These are phyloP conservation scores for Alternaria viburni DNA, from an alignment of 2,329 filamentous ascomycete species.

Conservation along the genomic window DNA sequence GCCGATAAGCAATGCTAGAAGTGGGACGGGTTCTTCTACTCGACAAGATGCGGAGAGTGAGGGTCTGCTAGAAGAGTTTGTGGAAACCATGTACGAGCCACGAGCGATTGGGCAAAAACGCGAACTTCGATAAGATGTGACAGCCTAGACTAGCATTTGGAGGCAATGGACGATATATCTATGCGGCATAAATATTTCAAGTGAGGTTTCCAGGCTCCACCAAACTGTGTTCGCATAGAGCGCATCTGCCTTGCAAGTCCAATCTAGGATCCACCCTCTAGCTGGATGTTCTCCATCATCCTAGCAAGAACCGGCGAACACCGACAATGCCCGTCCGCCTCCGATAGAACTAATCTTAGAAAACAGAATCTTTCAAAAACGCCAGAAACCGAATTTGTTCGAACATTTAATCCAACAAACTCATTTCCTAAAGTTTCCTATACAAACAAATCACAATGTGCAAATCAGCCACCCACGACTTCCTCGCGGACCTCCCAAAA, in stretches of 20 bases:
- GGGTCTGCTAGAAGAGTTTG: constrained; percentile 15
- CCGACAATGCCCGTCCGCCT: constrained; percentile 1
- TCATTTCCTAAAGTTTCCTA: not conserved
- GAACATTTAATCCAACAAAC: not conserved
- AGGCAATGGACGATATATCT: not conserved
- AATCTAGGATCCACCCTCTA: not conserved
- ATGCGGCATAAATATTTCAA: not conserved
- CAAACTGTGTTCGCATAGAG: not conserved
- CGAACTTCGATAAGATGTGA: not conserved
- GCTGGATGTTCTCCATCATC: not conserved
- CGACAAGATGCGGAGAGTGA: constrained; percentile 18
- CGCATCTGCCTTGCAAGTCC: not conserved
- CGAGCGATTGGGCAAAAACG: not conserved
- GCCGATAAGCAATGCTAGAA: not conserved
- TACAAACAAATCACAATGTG: constrained; percentile 18
- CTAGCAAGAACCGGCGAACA: constrained; percentile 2
- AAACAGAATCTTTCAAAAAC: not conserved
- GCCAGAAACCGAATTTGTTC: not conserved
- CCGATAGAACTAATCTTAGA: not conserved
- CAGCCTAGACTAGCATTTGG: not conserved
- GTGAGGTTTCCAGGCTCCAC: not conserved
- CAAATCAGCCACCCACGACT: constrained; percentile 25
- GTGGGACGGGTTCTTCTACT: not conserved
- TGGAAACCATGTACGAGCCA: not conserved
- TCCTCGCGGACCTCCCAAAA: constrained; percentile 65